These are phyloP conservation scores for Keithomyces neogunnii DNA, from an alignment of 2,329 filamentous ascomycete genomes.

Conservation along the genomic window DNA sequence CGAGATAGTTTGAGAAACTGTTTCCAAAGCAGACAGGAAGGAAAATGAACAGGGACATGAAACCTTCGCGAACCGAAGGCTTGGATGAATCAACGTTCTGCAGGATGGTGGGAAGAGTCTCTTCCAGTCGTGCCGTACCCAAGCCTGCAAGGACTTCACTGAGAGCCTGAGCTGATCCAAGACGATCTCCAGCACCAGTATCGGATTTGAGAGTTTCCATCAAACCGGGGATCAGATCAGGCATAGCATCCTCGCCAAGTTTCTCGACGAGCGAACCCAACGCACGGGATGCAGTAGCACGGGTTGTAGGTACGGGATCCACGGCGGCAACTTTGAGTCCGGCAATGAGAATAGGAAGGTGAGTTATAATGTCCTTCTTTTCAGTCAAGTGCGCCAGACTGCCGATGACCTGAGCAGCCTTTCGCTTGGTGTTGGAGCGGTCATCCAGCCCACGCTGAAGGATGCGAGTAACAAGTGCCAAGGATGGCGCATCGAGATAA, in stretches of 20 bases:
- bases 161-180: conserved; percentile 93
- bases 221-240: conserved; percentile 92
- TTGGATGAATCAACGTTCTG: conserved; percentile 94
- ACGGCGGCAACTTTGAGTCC: conserved; percentile 84
- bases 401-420: conserved; percentile 94
- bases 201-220: conserved; percentile 98
- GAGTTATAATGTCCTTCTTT: conserved; percentile 83
- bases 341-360: conserved; percentile 85
- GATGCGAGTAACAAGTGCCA: conserved; percentile 91
- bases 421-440: conserved; percentile 89
- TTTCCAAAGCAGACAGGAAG: conserved; percentile 98
- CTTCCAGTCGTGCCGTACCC: conserved; percentile 85
- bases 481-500: conserved; percentile 93
- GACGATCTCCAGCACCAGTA: conserved; percentile 87
- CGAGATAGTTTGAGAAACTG: conserved; percentile 93
- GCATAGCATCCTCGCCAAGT: conserved; percentile 89
- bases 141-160: conserved; percentile 93
- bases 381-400: conserved; percentile 96
- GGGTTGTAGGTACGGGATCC: conserved; percentile 91
- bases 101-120: conserved; percentile 90
- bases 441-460: conserved; percentile 86
- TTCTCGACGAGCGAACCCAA: conserved; percentile 97
- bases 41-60: conserved; percentile 99
- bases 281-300: conserved; percentile 91
- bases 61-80: conserved; percentile 85